These are phyloP conservation scores for Pterula multifida DNA, from an alignment of 1,284 basidiomycete species.

Conservation along the genomic window DNA sequence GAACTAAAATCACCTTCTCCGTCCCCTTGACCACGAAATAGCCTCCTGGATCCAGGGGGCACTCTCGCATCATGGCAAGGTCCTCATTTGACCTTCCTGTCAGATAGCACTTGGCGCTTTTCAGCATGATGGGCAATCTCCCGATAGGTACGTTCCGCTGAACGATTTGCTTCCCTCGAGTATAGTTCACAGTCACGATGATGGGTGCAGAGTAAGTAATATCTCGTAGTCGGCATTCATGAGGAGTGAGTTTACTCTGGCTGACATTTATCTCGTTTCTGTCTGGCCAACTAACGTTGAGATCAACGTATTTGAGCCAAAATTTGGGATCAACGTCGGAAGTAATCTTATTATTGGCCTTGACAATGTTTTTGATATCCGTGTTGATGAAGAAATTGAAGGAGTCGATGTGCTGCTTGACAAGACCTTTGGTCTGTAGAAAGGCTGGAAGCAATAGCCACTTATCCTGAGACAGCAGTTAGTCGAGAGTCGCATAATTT, in stretches of 20 bases:
- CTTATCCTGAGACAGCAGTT: slow-evolving; percentile 62
- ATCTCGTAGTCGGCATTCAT: slow-evolving; percentile 95
- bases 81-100: slow-evolving; percentile 70
- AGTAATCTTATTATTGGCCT: slow-evolving; percentile 85
- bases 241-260: slow-evolving; percentile 84
- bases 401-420: slow-evolving; percentile 99
- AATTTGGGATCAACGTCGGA: slow-evolving; percentile 97
- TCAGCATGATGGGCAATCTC: slow-evolving; percentile 91
- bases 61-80: slow-evolving; percentile 89
- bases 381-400: slow-evolving; percentile 99
- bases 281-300: slow-evolving; percentile 85
- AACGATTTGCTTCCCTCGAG: slow-evolving; percentile 84
- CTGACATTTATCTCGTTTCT: slow-evolving; percentile 76
- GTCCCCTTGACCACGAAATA: slow-evolving; percentile 99
- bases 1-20: slow-evolving; percentile 98
- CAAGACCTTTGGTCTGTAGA: slow-evolving; percentile 93
- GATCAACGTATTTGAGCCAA: slow-evolving; percentile 96
- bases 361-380: slow-evolving; percentile 94
- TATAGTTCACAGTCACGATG: slow-evolving; percentile 92
- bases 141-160: slow-evolving; percentile 86
- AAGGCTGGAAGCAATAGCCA: slow-evolving; percentile 94
- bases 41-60: slow-evolving; percentile 95
- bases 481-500: slow-evolving; percentile 4
- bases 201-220: slow-evolving; percentile 94
- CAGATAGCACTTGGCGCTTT: slow-evolving; percentile 90